A percentile compares a stretch with the other conserved stretches of the same genome.
phyloP scores from a whole-genome alignment of 2,329 filamentous ascomycete genomes.

The Scedosporium boydii region DNA sequence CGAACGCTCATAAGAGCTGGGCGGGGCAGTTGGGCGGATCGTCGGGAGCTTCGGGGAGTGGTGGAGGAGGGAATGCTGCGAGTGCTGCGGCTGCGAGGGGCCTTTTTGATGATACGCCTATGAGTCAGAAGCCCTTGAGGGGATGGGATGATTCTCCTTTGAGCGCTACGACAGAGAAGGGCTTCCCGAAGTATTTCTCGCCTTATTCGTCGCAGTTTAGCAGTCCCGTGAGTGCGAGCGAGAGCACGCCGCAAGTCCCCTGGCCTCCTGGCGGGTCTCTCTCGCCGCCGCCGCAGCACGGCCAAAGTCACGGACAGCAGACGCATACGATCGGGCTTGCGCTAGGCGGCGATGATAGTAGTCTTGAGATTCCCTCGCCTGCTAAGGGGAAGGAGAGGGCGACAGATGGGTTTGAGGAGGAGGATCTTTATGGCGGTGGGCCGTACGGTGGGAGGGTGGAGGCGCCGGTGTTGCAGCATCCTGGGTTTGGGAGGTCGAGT shows the following conservation, averaged over 20 bases:
- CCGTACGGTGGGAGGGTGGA: slow-evolving; percentile 16
- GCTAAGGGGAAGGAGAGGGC: slow-evolving; percentile 30
- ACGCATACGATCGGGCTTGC: slow-evolving; percentile 13
- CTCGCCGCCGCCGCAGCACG: slow-evolving; percentile 9
- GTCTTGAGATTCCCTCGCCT: slow-evolving; percentile 13
- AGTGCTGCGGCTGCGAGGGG: slow-evolving; percentile 3
- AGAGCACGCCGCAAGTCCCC: slow-evolving; percentile 19
- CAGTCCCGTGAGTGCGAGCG: slow-evolving; percentile 42
- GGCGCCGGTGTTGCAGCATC: slow-evolving; percentile 35
- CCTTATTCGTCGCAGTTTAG: slow-evolving; percentile 52
- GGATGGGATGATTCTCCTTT: slow-evolving; percentile 45
- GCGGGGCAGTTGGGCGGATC: background rate
- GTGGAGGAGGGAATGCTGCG: background rate
- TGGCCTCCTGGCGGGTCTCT: slow-evolving; percentile 30
- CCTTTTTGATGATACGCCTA: slow-evolving; percentile 33
- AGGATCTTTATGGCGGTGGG: slow-evolving; percentile 40
- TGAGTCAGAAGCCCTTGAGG: slow-evolving; percentile 42
- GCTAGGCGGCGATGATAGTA: slow-evolving; percentile 11
- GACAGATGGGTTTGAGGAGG: slow-evolving; percentile 4
- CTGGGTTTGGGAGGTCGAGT: slow-evolving; percentile 32
- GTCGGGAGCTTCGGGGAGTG: background rate
- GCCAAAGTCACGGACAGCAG: slow-evolving; percentile 7
- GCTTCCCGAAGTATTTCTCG: slow-evolving; percentile 39
- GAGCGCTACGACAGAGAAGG: slow-evolving; percentile 29
- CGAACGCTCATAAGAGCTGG: slow-evolving; percentile 30